Percentiles rank a stretch among this genome's conserved stretches.
Conservation (phyloP, 2,329 filamentous ascomycete species). For the Cercospora canescens region DNA sequence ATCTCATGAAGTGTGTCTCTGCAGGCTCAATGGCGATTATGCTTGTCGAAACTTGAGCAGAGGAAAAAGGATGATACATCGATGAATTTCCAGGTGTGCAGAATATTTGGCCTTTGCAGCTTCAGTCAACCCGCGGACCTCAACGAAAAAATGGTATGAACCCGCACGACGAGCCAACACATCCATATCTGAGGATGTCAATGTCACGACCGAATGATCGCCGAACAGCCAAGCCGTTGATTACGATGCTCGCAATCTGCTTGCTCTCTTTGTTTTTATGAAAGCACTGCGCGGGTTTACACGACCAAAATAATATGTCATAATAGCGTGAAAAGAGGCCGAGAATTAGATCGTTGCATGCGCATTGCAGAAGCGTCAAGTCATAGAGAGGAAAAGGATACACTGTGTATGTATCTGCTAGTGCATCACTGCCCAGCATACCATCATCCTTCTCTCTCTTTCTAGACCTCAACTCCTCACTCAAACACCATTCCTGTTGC, state of each 20-base stretch:
- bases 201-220: neutral
- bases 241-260: neutral
- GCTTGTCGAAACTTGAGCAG: neutral
- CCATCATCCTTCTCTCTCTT: too few relatives aligned
- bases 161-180: neutral
- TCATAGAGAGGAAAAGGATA: neutral
- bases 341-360: neutral
- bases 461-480: too few relatives aligned
- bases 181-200: neutral
- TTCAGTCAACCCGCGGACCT: neutral
- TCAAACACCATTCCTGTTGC: conserved; percentile 9
- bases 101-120: too few relatives aligned
- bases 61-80: neutral
- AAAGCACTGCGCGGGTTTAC: neutral
- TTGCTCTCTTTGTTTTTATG: neutral
- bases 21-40: neutral
- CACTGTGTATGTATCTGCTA: neutral
- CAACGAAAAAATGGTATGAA: neutral
- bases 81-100: too few relatives aligned
- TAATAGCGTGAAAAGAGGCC: neutral
- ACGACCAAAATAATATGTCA: neutral
- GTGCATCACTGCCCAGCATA: too few relatives aligned
- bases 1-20: neutral
- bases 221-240: neutral
- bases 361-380: too few relatives aligned